phyloP scores from a whole-genome alignment of 305 asterid species.

The Fraxinus xanthoxyloides region DNA sequence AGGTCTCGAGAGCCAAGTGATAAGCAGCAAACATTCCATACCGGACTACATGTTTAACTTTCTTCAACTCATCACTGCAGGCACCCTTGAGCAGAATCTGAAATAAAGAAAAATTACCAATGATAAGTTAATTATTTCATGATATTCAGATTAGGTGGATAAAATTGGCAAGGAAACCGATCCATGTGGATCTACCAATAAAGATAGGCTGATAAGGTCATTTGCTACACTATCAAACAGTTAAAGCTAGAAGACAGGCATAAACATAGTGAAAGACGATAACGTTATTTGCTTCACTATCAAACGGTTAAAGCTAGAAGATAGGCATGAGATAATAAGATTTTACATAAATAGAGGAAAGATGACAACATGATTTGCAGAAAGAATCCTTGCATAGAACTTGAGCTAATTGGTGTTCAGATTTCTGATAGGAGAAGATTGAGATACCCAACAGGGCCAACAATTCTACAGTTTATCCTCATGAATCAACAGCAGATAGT shows the following conservation, averaged over 20 bases:
- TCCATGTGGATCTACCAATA: background rate
- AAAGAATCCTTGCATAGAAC: background rate
- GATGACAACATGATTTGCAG: background rate
- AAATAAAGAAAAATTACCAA: conserved; percentile 17
- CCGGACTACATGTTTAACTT: conserved; percentile 65
- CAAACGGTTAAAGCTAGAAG: background rate
- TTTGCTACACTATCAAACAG: conserved; percentile 1
- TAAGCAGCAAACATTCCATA: conserved; percentile 85
- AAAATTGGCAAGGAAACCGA: background rate
- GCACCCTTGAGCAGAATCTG: conserved; percentile 87
- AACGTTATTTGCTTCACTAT: background rate
- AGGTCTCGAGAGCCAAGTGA: conserved; percentile 79
- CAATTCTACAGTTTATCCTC: background rate
- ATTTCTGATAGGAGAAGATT: background rate
- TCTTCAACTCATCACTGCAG: conserved; percentile 75
- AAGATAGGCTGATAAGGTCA: background rate
- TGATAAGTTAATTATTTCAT: conserved; percentile 12
- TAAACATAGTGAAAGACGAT: background rate
- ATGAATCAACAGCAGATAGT: background rate
- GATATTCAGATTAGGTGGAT: background rate
- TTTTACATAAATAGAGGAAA: background rate
- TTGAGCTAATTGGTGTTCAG: background rate
- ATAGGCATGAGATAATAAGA: background rate
- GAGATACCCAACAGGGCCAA: background rate
- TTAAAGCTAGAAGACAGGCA: background rate